Evolutionary conservation across 164 flowering plant genomes (phyloP), one percentile per base, ranked within the genome.

Genomic region (Annona cherimola): DNA sequence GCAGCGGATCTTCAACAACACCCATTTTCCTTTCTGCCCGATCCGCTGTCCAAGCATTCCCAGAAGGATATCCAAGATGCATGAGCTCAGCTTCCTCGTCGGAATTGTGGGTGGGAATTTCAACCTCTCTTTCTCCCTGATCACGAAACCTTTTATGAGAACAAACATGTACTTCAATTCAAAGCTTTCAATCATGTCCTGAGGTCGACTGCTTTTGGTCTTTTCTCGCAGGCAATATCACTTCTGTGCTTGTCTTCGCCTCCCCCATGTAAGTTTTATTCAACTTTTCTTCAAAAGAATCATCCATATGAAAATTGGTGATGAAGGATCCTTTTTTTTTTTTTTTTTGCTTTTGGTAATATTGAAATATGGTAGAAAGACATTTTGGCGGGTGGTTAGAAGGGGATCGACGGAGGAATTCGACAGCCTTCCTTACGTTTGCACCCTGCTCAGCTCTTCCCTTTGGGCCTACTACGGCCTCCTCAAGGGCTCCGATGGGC

Each of bases 401-500:
- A 84, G 78, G 77, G 87, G 85, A 83, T 87, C 94, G 7, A 86
- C 87, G 4, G 90, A 85, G 81, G 68, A 82, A 46, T 92, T 82
- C 83, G 84, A 83, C 67, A 87, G 82, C 19, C 42, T 78, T 46
- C 93, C 97, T n/a, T 92, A 90, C 61, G 79, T 90, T 42, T 79
- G 83, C 0, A 87, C 93, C 0, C 73, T 92, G 5, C 69, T 92
- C 16, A 82, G 90, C 79, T 80, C 91, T 16, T 78, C 84, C 43
- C 44, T 92, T 54, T 88, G 97, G 97, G 79, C 84, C 9, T 92
- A 82, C 73, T 92, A 92, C 76, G 97, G 93, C 40, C 39, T 88
- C 35, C 80, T 87, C 14, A 89, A 90, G 77, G n/a, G n/a, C n/a
- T 90, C 97, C 0, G 90, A 80, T 3, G 93, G 85, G 44, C 63